Percentiles rank a stretch among this genome's conserved stretches.
phyloP scores from a whole-genome alignment of 1,284 basidiomycete species.

The Microstroma glucosiphilum region DNA sequence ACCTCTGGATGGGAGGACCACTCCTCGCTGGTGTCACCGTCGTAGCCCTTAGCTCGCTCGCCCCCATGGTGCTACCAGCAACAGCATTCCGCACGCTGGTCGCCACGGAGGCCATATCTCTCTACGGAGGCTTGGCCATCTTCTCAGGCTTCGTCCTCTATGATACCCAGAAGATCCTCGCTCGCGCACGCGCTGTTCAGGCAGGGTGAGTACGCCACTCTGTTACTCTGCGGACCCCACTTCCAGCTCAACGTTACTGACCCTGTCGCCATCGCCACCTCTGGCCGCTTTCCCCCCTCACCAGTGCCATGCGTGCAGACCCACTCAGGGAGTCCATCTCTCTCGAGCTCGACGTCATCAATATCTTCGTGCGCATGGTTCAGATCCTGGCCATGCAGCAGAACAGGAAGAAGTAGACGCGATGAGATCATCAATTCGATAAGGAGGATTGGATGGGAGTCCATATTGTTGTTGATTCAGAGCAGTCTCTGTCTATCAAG shows the following conservation, averaged over 20 bases:
- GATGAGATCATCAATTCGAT: too few relatives aligned
- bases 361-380: constrained; percentile 69
- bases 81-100: constrained; percentile 68
- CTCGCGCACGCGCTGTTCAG: constrained; percentile 68
- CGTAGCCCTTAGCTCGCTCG: constrained; percentile 74
- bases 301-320: constrained; percentile 61
- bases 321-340: constrained; percentile 68
- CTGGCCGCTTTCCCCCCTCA: too few relatives aligned
- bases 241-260: too few relatives aligned
- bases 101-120: constrained; percentile 68
- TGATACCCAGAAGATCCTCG: constrained; percentile 75
- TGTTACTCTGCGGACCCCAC: too few relatives aligned
- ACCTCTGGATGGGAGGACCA: constrained; percentile 67
- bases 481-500: too few relatives aligned
- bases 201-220: constrained; percentile 48
- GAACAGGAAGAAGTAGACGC: neutral
- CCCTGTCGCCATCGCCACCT: too few relatives aligned
- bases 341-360: constrained; percentile 79
- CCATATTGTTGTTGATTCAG: too few relatives aligned
- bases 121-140: constrained; percentile 74
- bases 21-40: constrained; percentile 70
- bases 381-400: constrained; percentile 64
- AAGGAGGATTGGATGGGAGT: neutral
- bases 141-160: constrained; percentile 81
- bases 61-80: constrained; percentile 77